Evolutionary conservation across 2,329 filamentous ascomycete genomes (phyloP).

Genomic region (Shiraia bambusicola): DNA sequence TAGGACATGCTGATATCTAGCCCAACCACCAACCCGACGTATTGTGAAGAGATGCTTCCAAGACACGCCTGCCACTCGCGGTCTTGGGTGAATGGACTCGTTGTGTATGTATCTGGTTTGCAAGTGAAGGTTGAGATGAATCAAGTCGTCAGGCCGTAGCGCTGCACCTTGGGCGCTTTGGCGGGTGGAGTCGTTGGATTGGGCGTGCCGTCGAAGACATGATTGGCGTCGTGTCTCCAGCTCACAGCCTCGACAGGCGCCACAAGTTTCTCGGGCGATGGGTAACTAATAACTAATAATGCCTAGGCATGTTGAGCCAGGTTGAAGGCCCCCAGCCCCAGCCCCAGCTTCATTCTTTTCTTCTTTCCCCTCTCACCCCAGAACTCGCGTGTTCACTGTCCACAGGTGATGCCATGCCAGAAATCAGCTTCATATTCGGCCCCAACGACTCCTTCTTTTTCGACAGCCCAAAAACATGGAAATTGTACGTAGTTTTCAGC

Average conservation of each 20-base stretch:
- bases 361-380: neutral
- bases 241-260: constrained; percentile 13
- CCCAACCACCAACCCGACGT: no score
- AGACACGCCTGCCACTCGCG: no score
- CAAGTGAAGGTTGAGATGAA: no score
- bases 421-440: constrained; percentile 40
- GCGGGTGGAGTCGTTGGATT: no score
- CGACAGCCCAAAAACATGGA: constrained; percentile 41
- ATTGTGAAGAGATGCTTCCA: no score
- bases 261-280: constrained; percentile 3
- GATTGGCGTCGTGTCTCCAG: constrained; percentile 14
- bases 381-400: neutral
- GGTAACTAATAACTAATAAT: no score
- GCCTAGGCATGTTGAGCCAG: constrained; percentile 5
- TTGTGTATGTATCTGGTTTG: no score
- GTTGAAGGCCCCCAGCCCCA: constrained; percentile 9
- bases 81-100: no score
- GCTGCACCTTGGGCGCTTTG: no score
- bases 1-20: no score
- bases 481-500: constrained; percentile 27
- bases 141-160: no score
- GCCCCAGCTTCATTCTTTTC: constrained; percentile 1
- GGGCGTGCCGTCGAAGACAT: neutral
- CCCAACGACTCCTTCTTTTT: constrained; percentile 42
- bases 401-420: constrained; percentile 30